A percentile compares a stretch with the other conserved stretches of the same genome.
Evolutionary conservation across 305 asterid genomes (phyloP).

Genomic region (Stenogyne calaminthoides): DNA sequence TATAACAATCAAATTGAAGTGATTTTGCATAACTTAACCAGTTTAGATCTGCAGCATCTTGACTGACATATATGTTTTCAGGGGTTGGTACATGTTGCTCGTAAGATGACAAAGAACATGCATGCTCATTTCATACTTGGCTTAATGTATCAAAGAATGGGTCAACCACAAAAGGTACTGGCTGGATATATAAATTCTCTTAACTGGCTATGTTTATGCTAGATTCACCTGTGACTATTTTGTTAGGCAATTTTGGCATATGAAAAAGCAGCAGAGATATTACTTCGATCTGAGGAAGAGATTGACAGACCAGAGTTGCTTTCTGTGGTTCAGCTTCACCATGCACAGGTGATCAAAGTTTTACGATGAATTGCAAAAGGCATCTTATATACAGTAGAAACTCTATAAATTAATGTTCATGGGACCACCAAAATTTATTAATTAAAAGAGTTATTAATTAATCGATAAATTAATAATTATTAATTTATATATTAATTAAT

Average conservation of each 20-base stretch:
- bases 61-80: conserved; percentile 41
- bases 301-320: conserved; percentile 96
- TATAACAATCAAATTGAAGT: conserved; percentile 17
- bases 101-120: conserved; percentile 96
- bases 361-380: conserved; percentile 17
- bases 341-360: conserved; percentile 71
- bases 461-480: no score
- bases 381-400: no score
- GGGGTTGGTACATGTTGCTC: conserved; percentile 95
- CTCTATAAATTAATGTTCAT: no score
- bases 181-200: conserved; percentile 26
- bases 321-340: conserved; percentile 90
- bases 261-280: conserved; percentile 91
- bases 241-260: conserved; percentile 80
- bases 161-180: conserved; percentile 94
- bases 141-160: conserved; percentile 95
- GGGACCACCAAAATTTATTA: no score
- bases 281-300: conserved; percentile 93
- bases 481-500: no score
- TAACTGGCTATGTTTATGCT: conserved; percentile 23
- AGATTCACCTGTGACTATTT: conserved; percentile 26
- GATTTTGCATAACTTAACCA: conserved; percentile 2
- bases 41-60: conserved; percentile 20
- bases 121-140: conserved; percentile 98
- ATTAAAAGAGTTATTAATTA: no score